Percentiles rank a stretch among this genome's conserved stretches.
Evolutionary conservation across 192 early-diverging fungal genomes (phyloP).

Genomic region (Umbelopsis ramanniana): DNA sequence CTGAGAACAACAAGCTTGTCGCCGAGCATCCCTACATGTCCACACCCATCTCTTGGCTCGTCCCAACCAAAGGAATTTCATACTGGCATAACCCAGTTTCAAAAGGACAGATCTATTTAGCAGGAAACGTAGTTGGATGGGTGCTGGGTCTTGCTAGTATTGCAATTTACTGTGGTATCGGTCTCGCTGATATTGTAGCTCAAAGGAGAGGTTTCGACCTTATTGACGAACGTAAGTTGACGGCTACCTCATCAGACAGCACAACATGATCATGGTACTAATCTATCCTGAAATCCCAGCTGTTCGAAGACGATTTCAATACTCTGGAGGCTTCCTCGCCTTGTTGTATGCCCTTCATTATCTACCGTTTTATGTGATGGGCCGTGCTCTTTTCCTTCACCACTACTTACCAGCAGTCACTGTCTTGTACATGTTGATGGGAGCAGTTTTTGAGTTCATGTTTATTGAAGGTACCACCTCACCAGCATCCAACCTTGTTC

Average conservation of each 20-base stretch:
- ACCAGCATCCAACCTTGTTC: conserved; percentile 45
- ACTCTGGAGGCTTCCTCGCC: conserved; percentile 80
- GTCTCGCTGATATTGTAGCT: conserved; percentile 72
- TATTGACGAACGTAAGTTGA: conserved; percentile 51
- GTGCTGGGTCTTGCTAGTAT: conserved; percentile 70
- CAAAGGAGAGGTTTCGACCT: conserved; percentile 75
- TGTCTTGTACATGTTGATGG: conserved; percentile 76
- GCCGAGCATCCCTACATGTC: conserved; percentile 92
- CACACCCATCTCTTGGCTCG: conserved; percentile 84
- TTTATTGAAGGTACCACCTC: conserved; percentile 60
- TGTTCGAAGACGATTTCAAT: conserved; percentile 63
- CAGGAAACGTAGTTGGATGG: conserved; percentile 92
- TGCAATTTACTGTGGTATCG: conserved; percentile 59
- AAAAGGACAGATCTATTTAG: conserved; percentile 82
- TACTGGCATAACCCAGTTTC: conserved; percentile 87
- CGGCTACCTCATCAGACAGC: too few species aligned
- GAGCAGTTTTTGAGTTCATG: conserved; percentile 81
- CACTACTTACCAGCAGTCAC: conserved; percentile 93
- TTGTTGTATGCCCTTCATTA: conserved; percentile 88
- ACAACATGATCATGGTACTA: conserved; percentile 32
- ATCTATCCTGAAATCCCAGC: conserved; percentile 45
- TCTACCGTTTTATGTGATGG: conserved; percentile 92
- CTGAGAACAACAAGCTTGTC: conserved; percentile 88
- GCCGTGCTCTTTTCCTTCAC: conserved; percentile 90
- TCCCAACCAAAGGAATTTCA: conserved; percentile 84